phyloP scores from a whole-genome alignment of 495 filamentous ascomycete species.

The Halenospora varia region DNA sequence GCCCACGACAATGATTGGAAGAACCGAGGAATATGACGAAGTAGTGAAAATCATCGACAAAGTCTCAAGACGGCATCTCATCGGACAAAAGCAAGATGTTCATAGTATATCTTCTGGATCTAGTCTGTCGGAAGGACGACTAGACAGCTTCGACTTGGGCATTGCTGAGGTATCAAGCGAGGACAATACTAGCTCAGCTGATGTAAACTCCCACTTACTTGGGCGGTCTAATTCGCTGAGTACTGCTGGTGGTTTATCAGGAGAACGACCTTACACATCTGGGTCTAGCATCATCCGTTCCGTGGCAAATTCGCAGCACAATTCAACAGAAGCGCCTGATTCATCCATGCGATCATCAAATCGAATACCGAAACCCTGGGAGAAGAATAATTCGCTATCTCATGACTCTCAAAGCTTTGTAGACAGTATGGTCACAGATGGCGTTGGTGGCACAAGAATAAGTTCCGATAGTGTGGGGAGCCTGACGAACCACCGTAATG shows the following conservation, averaged over 20 bases:
- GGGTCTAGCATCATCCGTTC: slow-evolving; percentile 13
- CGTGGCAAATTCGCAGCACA: slow-evolving; percentile 16
- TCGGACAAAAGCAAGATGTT: slow-evolving; percentile 39
- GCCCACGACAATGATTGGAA: slow-evolving; percentile 73
- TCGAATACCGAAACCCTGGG: slow-evolving; percentile 18
- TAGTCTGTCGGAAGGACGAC: slow-evolving; percentile 43
- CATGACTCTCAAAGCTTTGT: slow-evolving; percentile 15
- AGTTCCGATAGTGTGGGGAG: slow-evolving; percentile 23
- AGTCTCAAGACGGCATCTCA: slow-evolving; percentile 55
- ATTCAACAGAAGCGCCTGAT: slow-evolving; percentile 15
- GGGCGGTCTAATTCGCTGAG: slow-evolving; percentile 10
- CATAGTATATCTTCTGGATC: slow-evolving; percentile 49
- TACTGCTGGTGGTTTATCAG: not conserved
- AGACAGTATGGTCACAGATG: slow-evolving; percentile 21
- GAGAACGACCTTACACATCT: slow-evolving; percentile 2
- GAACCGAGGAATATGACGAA: slow-evolving; percentile 62
- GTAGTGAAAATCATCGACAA: slow-evolving; percentile 71
- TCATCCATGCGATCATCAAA: slow-evolving; percentile 2
- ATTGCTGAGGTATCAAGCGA: slow-evolving; percentile 44
- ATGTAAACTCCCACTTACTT: slow-evolving; percentile 27
- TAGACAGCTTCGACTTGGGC: slow-evolving; percentile 46
- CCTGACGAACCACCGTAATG: slow-evolving; percentile 18
- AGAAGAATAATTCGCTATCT: slow-evolving; percentile 18
- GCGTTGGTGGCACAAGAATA: not conserved
- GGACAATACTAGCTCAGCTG: slow-evolving; percentile 40